Evolutionary conservation across 208 protist genomes (phyloP).

Genomic region (Herpetomonas tarakana): DNA sequence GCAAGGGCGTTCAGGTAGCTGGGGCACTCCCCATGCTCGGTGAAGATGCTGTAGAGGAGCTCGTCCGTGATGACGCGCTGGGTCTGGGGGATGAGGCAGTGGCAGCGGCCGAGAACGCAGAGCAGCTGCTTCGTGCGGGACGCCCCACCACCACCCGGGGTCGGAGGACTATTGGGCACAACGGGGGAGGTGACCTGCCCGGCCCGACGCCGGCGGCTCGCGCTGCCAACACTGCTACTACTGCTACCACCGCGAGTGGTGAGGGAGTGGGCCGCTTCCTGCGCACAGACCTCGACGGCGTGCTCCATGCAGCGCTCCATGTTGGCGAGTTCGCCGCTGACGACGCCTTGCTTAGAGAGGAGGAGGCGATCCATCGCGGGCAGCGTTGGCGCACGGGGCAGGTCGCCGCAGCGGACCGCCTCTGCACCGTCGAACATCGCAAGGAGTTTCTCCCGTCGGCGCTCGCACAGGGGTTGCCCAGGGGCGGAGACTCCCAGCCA

Average conservation of each 20-base stretch:
- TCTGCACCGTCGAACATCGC: not conserved
- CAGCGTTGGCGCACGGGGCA: slow-evolving; percentile 37
- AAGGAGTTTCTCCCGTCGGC: slow-evolving; percentile 10
- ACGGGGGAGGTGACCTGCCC: slow-evolving; percentile 1
- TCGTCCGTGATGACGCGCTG: slow-evolving; percentile 29
- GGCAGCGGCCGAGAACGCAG: slow-evolving; percentile 36
- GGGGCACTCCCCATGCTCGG: slow-evolving; percentile 54
- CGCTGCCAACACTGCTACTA: not conserved
- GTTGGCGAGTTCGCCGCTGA: slow-evolving; percentile 15
- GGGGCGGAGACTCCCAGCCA: slow-evolving; percentile 5
- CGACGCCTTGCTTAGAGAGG: slow-evolving; percentile 18
- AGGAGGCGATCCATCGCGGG: slow-evolving; percentile 34
- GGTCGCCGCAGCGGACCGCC: slow-evolving; percentile 19
- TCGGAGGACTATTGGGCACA: slow-evolving; percentile 7
- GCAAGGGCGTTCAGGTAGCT: slow-evolving; percentile 66
- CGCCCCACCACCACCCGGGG: slow-evolving; percentile 15
- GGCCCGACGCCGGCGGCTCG: not conserved
- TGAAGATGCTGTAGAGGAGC: slow-evolving; percentile 60
- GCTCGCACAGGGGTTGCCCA: not conserved
- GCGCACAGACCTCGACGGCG: slow-evolving; percentile 2
- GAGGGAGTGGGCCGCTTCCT: not conserved
- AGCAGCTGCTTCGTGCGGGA: slow-evolving; percentile 22
- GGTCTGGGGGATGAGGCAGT: slow-evolving; percentile 23
- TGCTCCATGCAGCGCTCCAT: slow-evolving; percentile 20
- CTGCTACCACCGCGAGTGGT: not conserved